These are phyloP conservation scores for Globisporangium middletonii DNA, from an alignment of 352 stramenopile species.

Conservation along the genomic window DNA sequence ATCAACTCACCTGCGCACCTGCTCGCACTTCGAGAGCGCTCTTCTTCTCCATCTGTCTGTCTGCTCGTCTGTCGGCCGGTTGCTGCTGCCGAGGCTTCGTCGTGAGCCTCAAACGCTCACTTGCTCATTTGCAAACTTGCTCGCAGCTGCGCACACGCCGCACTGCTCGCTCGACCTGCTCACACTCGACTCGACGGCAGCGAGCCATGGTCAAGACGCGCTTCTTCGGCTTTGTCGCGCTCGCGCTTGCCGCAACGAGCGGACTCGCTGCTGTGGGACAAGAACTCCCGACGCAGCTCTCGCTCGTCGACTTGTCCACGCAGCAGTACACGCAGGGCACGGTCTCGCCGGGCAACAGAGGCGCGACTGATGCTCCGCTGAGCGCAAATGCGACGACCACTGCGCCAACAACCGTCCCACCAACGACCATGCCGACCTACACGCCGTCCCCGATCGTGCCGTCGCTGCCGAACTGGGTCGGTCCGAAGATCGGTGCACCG, in stretches of 20 bases:
- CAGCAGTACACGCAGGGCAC: constrained; percentile 7
- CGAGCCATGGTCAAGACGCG: constrained; percentile 7
- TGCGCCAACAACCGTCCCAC: background rate
- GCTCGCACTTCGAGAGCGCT: too few species aligned
- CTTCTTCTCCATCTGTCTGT: background rate
- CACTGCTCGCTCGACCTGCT: background rate
- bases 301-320: background rate
- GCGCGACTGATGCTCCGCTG: background rate
- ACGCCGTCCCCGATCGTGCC: constrained; percentile 1
- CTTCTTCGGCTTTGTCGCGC: constrained; percentile 7
- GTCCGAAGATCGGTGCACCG: constrained; percentile 13
- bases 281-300: background rate
- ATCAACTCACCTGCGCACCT: background rate
- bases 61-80: too few species aligned
- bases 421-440: background rate
- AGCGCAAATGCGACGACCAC: background rate
- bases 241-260: constrained; percentile 5
- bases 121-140: constrained; percentile 3
- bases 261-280: constrained; percentile 1
- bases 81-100: too few species aligned
- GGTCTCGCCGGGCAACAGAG: background rate
- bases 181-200: background rate
- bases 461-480: constrained; percentile 18
- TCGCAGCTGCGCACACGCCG: background rate
- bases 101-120: background rate